Conservation (phyloP, 1,139 yeast species). For the Sugiyamaella japonica region DNA sequence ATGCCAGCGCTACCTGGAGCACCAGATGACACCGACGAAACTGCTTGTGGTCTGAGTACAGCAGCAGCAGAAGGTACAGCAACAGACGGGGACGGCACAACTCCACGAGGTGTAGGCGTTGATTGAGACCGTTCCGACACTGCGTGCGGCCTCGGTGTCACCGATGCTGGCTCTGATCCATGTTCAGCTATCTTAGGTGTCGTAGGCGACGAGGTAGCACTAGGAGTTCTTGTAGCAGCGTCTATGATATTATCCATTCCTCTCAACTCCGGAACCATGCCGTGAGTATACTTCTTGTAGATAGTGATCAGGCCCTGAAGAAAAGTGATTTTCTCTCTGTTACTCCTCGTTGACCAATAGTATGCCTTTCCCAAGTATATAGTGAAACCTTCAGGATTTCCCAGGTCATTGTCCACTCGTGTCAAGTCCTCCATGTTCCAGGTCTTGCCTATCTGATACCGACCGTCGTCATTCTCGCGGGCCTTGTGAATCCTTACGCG, state of each 20-base stretch:
- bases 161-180: background rate
- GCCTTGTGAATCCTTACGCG: constrained; percentile 82
- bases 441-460: constrained; percentile 87
- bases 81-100: no score
- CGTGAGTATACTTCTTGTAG: constrained; percentile 68
- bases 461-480: constrained; percentile 69
- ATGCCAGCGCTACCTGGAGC: background rate
- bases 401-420: constrained; percentile 56
- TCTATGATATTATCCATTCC: constrained; percentile 6
- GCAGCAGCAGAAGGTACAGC: no score
- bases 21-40: no score
- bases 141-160: no score
- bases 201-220: background rate
- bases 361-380: constrained; percentile 73
- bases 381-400: constrained; percentile 45
- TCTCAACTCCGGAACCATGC: constrained; percentile 58
- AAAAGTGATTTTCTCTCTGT: constrained; percentile 67
- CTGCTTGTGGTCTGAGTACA: no score
- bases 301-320: constrained; percentile 61
- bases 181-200: background rate
- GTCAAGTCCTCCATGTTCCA: constrained; percentile 83
- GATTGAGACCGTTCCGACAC: no score
- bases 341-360: constrained; percentile 78
- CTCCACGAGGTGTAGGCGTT: no score
- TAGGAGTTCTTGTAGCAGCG: constrained; percentile 7